These are phyloP conservation scores for Pelagophyceae sp. DNA, from an alignment of 352 stramenopile genomes.

Conservation along the genomic window DNA sequence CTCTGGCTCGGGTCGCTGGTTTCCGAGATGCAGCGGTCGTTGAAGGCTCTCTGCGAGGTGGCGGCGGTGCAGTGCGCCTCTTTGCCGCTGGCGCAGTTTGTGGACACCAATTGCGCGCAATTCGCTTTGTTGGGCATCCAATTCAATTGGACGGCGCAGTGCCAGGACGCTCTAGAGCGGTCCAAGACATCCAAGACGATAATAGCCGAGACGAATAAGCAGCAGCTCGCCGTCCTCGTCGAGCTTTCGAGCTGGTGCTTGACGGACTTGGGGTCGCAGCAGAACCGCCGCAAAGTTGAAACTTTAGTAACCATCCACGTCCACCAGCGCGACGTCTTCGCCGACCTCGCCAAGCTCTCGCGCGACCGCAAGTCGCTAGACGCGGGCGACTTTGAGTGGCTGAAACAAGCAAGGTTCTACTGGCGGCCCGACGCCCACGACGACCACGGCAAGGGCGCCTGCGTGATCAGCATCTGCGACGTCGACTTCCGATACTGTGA, in stretches of 20 bases:
- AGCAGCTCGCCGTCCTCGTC: constrained; percentile 57
- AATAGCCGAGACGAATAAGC: constrained; percentile 68
- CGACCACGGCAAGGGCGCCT: constrained; percentile 61
- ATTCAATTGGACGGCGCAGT: constrained; percentile 82
- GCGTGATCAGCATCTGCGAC: constrained; percentile 81
- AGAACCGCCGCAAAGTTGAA: constrained; percentile 81
- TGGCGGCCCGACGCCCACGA: constrained; percentile 74
- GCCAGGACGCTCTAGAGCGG: constrained; percentile 45
- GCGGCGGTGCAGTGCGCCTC: constrained; percentile 31
- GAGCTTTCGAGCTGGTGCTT: constrained; percentile 80
- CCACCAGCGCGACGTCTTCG: constrained; percentile 85
- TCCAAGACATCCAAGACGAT: constrained; percentile 67
- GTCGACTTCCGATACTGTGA: constrained; percentile 89
- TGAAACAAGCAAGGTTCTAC: constrained; percentile 84
- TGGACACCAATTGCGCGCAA: constrained; percentile 77
- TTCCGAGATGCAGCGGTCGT: constrained; percentile 34
- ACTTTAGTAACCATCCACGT: constrained; percentile 87
- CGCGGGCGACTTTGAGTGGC: constrained; percentile 84
- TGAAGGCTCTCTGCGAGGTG: constrained; percentile 36
- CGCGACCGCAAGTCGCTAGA: constrained; percentile 81
- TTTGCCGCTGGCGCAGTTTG: constrained; percentile 55
- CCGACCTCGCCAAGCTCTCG: constrained; percentile 70
- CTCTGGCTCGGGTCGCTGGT: constrained; percentile 62
- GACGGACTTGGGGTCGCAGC: constrained; percentile 70
- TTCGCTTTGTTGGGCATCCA: constrained; percentile 84